Evolutionary conservation across 371 early-diverging fungal genomes (phyloP), one percentile per base, ranked within the genome.

Genomic region (Basidiobolus meristosporus): DNA sequence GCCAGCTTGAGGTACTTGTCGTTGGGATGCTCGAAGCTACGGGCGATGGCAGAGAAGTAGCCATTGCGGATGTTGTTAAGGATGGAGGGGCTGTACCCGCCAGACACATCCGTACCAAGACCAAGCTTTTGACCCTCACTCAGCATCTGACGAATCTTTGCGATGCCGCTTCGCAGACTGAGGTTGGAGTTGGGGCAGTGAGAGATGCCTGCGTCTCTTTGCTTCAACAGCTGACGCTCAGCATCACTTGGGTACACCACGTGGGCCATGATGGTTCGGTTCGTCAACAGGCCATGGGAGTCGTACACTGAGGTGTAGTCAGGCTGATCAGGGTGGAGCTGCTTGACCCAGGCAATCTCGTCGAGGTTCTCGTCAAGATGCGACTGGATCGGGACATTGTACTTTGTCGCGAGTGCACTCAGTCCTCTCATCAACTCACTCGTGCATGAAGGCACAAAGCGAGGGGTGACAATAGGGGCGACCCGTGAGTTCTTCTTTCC

Each of bases 181-280:
- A 91, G 86, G 62, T 93, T 93, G 38, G 82, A 80, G 43, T 69
- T 82, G 17, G 95, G 82, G 46, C 95, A 93, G 54, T 93, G 95
- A 2, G 86, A 67, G 30, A 93, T 54, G 30, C 82, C 86, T 0
- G 75, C 71, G 12, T 69, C 64, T 23, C 54, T 43, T 11, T 58
- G 53, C 35, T 62, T 66, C 42, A 90, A 42, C 31, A 82, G 40
- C 4, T 51, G 52, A 10, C 74, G 50, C 42, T 93, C 91, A 2
- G 64, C 66, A 1, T 72, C 68, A 7, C 91, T n/a, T n/a, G n/a
- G n/a, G n/a, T n/a, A n/a, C n/a, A n/a, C n/a, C n/a, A n/a, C n/a
- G n/a, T n/a, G n/a, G 14, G 90, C 95, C 82, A 90, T 79, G 45
- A 90, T 77, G 10, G 84, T 63, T 1, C 66, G 61, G 15, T 62